A percentile compares a stretch with the other conserved stretches of the same genome.
These are phyloP conservation scores for Blastobotrys serpentis DNA, from an alignment of 1,139 yeast species.

Conservation along the genomic window DNA sequence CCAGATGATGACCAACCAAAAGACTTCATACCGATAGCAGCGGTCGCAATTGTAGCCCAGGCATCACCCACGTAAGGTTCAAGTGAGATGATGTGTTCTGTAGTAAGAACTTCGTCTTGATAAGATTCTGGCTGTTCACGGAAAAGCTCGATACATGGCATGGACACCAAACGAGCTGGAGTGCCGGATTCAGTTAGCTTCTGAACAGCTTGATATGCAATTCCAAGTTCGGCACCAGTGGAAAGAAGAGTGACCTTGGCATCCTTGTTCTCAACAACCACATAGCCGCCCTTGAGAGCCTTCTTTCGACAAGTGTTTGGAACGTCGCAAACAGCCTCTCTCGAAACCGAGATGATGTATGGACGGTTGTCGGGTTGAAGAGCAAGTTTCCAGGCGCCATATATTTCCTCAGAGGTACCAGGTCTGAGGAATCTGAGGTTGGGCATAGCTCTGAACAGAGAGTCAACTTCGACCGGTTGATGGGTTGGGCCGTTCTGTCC, in stretches of 20 bases:
- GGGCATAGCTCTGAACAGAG: conserved; percentile 41
- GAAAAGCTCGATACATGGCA: conserved; percentile 38
- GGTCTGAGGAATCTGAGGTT: conserved; percentile 39
- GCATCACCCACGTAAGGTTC: conserved; percentile 37
- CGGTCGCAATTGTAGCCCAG: conserved; percentile 11
- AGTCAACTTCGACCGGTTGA: conserved; percentile 41
- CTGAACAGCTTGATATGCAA: conserved; percentile 38
- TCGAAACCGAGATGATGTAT: conserved; percentile 33
- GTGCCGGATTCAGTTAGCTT: conserved; percentile 32
- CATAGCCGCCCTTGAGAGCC: conserved; percentile 37
- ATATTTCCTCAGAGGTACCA: conserved; percentile 37
- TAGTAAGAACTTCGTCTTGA: conserved; percentile 32
- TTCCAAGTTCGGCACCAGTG: conserved; percentile 38
- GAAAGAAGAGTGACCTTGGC: conserved; percentile 35
- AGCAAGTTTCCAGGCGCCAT: conserved; percentile 39
- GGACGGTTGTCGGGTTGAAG: conserved; percentile 31
- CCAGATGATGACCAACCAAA: conserved; percentile 12
- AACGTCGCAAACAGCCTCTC: conserved; percentile 35
- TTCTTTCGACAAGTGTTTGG: conserved; percentile 31
- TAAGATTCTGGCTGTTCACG: conserved; percentile 36
- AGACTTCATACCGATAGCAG: conserved; percentile 6
- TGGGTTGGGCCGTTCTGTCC: conserved; percentile 47
- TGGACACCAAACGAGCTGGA: conserved; percentile 36
- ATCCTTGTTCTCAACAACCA: conserved; percentile 28
- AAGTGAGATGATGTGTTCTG: conserved; percentile 34